Conservation (phyloP, 1,284 basidiomycete genomes). For the Ceratobasidium theobromae region DNA sequence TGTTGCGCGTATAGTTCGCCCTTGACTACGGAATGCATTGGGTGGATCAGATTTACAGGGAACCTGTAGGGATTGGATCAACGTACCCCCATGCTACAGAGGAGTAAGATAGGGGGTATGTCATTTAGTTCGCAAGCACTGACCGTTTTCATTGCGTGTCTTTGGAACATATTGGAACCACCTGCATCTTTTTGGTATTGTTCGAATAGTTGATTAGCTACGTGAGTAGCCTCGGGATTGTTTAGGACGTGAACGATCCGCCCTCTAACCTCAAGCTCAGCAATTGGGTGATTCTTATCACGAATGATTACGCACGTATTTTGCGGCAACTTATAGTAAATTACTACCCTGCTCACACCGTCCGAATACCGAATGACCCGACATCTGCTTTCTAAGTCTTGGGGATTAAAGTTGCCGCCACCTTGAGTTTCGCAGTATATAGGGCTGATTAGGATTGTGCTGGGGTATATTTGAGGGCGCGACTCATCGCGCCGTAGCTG, state of each 20-base stretch:
- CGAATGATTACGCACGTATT: neutral
- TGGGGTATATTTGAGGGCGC: slow-evolving; percentile 12
- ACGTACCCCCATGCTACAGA: slow-evolving; percentile 16
- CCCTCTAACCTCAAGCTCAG: neutral
- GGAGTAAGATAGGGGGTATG: neutral
- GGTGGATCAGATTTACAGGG: neutral
- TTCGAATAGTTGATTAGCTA: slow-evolving; percentile 4
- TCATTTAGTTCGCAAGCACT: neutral
- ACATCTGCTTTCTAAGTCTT: neutral
- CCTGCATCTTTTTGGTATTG: slow-evolving; percentile 20
- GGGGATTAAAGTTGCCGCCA: slow-evolving; percentile 1
- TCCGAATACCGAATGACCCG: neutral
- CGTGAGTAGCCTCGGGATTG: slow-evolving; percentile 5
- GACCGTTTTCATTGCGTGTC: slow-evolving; percentile 29
- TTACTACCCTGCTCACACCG: neutral
- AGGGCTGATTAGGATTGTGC: slow-evolving; percentile 1
- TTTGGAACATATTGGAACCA: slow-evolving; percentile 12
- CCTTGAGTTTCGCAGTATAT: slow-evolving; percentile 16
- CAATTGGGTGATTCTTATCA: neutral
- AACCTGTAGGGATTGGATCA: neutral
- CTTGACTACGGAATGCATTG: neutral
- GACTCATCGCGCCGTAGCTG: slow-evolving; percentile 4
- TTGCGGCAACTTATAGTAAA: slow-evolving; percentile 8
- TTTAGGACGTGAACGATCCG: slow-evolving; percentile 27
- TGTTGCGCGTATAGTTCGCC: slow-evolving; percentile 32